Conservation (phyloP, 2,329 filamentous ascomycete genomes). For the Colletotrichum horii region DNA sequence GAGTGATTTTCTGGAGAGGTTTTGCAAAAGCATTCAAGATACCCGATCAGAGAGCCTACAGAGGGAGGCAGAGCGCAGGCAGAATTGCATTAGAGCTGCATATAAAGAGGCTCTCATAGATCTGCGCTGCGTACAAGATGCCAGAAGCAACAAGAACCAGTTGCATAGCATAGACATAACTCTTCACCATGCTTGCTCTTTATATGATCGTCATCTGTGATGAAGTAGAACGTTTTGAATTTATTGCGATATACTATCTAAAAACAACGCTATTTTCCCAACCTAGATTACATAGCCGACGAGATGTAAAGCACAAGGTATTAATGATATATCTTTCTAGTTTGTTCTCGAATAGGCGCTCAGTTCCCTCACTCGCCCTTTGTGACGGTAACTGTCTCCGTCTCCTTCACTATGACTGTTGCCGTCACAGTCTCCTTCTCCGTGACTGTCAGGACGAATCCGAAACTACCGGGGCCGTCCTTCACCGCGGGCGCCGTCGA, state of each 20-base stretch:
- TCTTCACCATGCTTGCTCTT: neutral
- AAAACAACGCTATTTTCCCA: neutral
- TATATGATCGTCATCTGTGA: neutral
- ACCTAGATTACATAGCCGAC: neutral
- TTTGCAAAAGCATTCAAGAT: neutral
- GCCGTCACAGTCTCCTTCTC: slow-evolving; percentile 26
- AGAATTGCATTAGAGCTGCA: neutral
- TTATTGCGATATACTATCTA: neutral
- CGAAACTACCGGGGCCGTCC: neutral
- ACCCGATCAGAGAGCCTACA: neutral
- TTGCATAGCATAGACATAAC: neutral
- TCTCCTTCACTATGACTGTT: slow-evolving; percentile 30
- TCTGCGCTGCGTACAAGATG: neutral
- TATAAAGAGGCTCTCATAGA: neutral
- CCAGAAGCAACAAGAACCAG: neutral
- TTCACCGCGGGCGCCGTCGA: neutral
- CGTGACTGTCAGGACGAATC: slow-evolving; percentile 40
- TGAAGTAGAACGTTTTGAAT: neutral
- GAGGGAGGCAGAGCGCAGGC: neutral
- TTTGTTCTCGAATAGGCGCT: neutral
- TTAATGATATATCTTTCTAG: neutral
- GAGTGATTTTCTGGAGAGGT: neutral
- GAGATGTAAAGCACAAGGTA: neutral
- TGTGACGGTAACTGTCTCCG: slow-evolving; percentile 22
- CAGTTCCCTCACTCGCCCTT: neutral